Evolutionary conservation across 2,329 filamentous ascomycete genomes (phyloP), one percentile per base, ranked within the genome.

Genomic region (Beauveria sp.): DNA sequence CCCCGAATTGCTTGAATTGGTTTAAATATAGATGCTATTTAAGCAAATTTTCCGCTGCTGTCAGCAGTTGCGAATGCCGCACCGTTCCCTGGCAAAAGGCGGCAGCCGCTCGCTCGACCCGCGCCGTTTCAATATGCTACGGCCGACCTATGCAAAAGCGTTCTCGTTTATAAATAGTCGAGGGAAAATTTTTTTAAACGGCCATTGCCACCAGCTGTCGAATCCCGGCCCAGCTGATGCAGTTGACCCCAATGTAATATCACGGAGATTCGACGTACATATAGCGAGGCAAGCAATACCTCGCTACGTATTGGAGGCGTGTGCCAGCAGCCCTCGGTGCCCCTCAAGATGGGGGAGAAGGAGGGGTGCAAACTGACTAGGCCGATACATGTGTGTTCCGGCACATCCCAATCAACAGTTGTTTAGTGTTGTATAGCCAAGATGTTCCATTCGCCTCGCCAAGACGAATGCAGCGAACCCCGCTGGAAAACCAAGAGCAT

Each of bases 401-500:
- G 37, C 34, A 54, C 37, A 54, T 43, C 22, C 2, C 18, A 37
- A 22, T 14, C 30, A 34, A 34, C 4, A 34, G 30, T 14, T 34
- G 30, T 28, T 22, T 24, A 14, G 43, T 47, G n/a, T n/a, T 22
- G 5, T 28, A 20, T 18, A 7, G n/a, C n/a, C 18, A 5, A 30
- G 24, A n/a, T 28, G 40, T 22, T 9, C 40, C 53, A 55, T 34
- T 43, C 41, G 26, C 12, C 28, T 48, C 44, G 28, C 55, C 30
- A 48, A 57, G 55, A 20, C 22, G 22, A 58, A 58, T 50, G 55
- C 22, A 41, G 41, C 55, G 34, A 46, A n/a, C 24, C 55, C 55
- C 46, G 46, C 46, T 22, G 34, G 34, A 10, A 58, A 18, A 37
- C 7, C 24, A 24, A n/a, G n/a, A 56, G n/a, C 6, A 20, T 34